Percentiles rank a stretch among this genome's conserved stretches.
Evolutionary conservation across 208 protist species (phyloP).

Genomic region (Kentomonas sorsogonicus): DNA sequence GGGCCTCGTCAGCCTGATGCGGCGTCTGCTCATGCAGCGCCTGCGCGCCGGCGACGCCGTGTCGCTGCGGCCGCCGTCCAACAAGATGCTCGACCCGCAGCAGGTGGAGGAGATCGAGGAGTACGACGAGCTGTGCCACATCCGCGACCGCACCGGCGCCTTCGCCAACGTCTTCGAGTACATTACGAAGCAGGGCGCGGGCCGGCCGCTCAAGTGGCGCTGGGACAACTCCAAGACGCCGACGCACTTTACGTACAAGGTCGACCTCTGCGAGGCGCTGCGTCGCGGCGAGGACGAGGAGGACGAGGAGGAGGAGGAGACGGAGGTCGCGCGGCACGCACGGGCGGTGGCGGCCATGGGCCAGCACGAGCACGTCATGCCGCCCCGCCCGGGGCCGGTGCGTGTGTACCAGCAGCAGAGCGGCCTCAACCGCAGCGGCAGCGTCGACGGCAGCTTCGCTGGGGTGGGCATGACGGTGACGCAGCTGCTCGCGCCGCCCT

Average conservation of each 20-base stretch:
- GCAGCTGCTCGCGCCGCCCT: slow-evolving; percentile 39
- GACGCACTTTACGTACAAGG: slow-evolving; percentile 38
- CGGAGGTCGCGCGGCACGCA: slow-evolving; percentile 9
- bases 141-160: slow-evolving; percentile 17
- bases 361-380: slow-evolving; percentile 12
- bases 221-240: slow-evolving; percentile 45
- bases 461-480: slow-evolving; percentile 25
- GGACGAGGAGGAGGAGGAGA: slow-evolving; percentile 27
- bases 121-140: slow-evolving; percentile 33
- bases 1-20: slow-evolving; percentile 34
- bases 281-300: slow-evolving; percentile 32
- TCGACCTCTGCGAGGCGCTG: slow-evolving; percentile 26
- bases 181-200: slow-evolving; percentile 24
- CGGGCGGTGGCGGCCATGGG: too few species aligned
- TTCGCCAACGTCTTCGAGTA: slow-evolving; percentile 38
- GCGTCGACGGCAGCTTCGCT: slow-evolving; percentile 13
- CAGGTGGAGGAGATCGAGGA: slow-evolving; percentile 23
- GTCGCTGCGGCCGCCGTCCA: slow-evolving; percentile 19
- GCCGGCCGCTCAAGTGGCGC: slow-evolving; percentile 27
- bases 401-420: too few species aligned
- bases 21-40: slow-evolving; percentile 35
- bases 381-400: too few species aligned
- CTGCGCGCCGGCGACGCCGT: slow-evolving; percentile 30
- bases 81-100: slow-evolving; percentile 8
- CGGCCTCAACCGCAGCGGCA: not conserved